Evolutionary conservation across 352 stramenopile species (phyloP).

Genomic region (Blastocystis hominis): DNA sequence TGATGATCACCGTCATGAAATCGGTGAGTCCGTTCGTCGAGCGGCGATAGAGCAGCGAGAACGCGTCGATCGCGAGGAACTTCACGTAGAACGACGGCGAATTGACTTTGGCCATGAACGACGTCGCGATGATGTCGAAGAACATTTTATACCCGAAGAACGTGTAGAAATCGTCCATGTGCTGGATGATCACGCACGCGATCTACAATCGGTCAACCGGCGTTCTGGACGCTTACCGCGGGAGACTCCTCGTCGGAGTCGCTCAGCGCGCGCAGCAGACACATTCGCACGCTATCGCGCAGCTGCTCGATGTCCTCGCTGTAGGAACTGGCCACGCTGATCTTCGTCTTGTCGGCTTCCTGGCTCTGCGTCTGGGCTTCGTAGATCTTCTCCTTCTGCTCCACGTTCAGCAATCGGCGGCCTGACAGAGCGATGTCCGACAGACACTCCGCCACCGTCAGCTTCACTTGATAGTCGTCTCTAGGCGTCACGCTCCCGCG

Average conservation of each 20-base stretch:
- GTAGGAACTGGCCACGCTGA: constrained; percentile 21
- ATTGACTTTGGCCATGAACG: constrained; percentile 11
- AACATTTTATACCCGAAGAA: constrained; percentile 44
- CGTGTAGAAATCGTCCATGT: constrained; percentile 30
- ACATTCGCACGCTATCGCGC: not conserved
- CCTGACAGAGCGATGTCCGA: constrained; percentile 21
- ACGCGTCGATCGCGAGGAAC: constrained; percentile 26
- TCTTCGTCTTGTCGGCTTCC: not conserved
- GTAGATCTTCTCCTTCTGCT: constrained; percentile 18
- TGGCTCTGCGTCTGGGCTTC: not conserved
- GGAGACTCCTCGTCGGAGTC: constrained; percentile 1
- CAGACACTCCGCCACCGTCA: constrained; percentile 48
- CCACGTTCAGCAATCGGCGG: constrained; percentile 30
- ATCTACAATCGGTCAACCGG: not conserved
- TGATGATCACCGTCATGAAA: not conserved
- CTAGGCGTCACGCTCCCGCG: not conserved
- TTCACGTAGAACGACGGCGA: not conserved
- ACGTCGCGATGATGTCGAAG: not conserved
- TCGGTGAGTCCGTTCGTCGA: not conserved
- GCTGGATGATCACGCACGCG: constrained; percentile 10
- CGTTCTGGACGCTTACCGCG: not conserved
- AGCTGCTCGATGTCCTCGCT: constrained; percentile 27
- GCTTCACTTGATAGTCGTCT: not conserved
- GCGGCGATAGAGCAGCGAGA: constrained; percentile 6
- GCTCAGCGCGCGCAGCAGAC: not conserved